Percentiles rank a stretch among this genome's conserved stretches.
Evolutionary conservation across 2,329 filamentous ascomycete species (phyloP).

Genomic region (Verruconis gallopava): DNA sequence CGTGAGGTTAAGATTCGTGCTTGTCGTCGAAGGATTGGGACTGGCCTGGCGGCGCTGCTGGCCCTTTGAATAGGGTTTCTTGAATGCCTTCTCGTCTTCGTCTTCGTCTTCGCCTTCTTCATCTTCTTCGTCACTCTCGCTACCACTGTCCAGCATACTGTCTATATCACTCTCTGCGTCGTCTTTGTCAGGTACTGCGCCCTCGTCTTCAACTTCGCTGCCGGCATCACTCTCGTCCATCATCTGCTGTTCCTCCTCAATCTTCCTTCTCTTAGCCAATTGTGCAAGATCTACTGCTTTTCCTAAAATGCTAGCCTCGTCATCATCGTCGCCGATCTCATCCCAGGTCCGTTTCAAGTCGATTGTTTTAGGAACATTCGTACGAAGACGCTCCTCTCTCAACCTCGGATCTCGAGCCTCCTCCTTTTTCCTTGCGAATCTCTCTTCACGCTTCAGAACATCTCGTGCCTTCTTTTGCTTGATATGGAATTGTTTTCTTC

Average conservation of each 20-base stretch:
- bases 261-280: constrained; percentile 30
- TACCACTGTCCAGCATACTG: constrained; percentile 61
- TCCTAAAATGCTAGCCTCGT: constrained; percentile 28
- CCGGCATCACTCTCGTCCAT: constrained; percentile 18
- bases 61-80: constrained; percentile 19
- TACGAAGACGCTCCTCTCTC: constrained; percentile 56
- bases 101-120: constrained; percentile 38
- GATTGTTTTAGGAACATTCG: constrained; percentile 68
- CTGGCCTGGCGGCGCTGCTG: constrained; percentile 40
- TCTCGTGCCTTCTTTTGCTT: constrained; percentile 67
- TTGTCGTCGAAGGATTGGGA: constrained; percentile 39
- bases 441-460: constrained; percentile 59
- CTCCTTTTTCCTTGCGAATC: constrained; percentile 64
- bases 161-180: constrained; percentile 50
- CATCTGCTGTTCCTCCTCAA: constrained; percentile 16
- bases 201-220: constrained; percentile 20
- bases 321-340: constrained; percentile 40
- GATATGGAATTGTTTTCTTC: constrained; percentile 64
- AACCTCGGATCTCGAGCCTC: constrained; percentile 73
- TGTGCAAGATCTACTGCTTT: constrained; percentile 32
- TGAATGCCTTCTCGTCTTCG: constrained; percentile 27
- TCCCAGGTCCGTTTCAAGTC: constrained; percentile 89
- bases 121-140: constrained; percentile 36
- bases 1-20: constrained; percentile 47
- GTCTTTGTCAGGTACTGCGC: constrained; percentile 14